These are phyloP conservation scores for Rhodotorula sp. DNA, from an alignment of 1,284 basidiomycete species.

Conservation along the genomic window DNA sequence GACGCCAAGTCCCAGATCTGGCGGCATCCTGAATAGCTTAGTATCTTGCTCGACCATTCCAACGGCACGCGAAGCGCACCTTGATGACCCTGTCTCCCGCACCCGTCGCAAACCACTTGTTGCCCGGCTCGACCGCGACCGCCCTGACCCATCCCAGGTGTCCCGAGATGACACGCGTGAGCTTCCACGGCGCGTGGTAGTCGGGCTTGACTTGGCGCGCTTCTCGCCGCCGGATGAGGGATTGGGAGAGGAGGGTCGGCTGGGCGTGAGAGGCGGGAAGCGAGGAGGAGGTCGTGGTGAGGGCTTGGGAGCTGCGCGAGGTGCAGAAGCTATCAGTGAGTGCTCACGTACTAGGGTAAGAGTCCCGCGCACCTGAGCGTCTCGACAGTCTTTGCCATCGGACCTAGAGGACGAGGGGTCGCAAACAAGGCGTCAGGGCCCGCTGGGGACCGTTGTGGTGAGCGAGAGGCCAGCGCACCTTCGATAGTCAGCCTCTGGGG, in stretches of 20 bases:
- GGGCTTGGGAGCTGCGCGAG: constrained; percentile 27
- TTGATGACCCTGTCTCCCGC: constrained; percentile 98
- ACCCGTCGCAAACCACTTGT: constrained; percentile 97
- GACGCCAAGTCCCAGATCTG: constrained; percentile 96
- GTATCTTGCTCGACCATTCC: neutral
- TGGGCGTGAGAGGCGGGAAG: constrained; percentile 35
- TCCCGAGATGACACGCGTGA: constrained; percentile 93
- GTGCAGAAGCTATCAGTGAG: neutral
- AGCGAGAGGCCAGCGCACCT: constrained; percentile 16
- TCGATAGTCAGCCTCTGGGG: constrained; percentile 36
- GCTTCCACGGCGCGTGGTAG: constrained; percentile 94
- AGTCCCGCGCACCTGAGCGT: constrained; percentile 12
- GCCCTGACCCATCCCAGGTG: constrained; percentile 98
- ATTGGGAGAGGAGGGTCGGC: constrained; percentile 66
- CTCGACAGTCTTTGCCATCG: constrained; percentile 32
- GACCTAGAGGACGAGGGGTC: constrained; percentile 13
- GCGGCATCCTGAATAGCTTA: no score
- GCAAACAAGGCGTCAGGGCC: neutral
- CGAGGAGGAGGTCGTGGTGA: constrained; percentile 21
- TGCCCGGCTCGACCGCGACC: constrained; percentile 93
- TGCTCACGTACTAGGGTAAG: neutral
- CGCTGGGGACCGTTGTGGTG: neutral
- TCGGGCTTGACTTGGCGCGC: constrained; percentile 88
- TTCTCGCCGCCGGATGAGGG: constrained; percentile 83
- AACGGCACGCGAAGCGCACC: constrained; percentile 40